These are phyloP conservation scores for Colletotrichum sp. DNA, from an alignment of 2,329 filamentous ascomycete species.

Conservation along the genomic window DNA sequence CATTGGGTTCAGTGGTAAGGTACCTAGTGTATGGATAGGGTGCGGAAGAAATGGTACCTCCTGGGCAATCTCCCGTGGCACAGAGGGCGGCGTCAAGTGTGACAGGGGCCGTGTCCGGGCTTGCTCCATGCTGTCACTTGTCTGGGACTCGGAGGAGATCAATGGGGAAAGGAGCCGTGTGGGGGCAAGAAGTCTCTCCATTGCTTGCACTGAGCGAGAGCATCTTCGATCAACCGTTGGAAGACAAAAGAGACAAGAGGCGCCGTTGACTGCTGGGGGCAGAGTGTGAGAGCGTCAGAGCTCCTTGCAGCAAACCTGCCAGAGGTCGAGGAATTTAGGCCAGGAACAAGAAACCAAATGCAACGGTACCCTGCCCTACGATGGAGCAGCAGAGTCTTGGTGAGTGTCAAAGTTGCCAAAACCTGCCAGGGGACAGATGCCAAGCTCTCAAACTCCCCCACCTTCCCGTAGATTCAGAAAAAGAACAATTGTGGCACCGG, in stretches of 20 bases:
- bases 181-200: neutral
- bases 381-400: neutral
- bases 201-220: neutral
- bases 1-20: neutral
- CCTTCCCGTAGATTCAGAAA: constrained; percentile 1
- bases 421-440: neutral
- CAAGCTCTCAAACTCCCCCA: constrained; percentile 12
- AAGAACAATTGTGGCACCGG: neutral
- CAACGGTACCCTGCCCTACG: neutral
- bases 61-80: neutral
- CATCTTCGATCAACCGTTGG: neutral
- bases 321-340: neutral
- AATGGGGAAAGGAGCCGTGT: constrained; percentile 7
- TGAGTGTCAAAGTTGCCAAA: neutral
- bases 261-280: neutral
- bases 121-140: neutral
- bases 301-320: neutral
- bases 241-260: neutral
- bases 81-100: neutral
- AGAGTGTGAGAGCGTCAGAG: neutral
- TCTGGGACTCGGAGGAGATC: neutral
- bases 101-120: neutral
- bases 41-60: neutral
- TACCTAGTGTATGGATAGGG: neutral
- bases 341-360: neutral